Percentiles rank a stretch among this genome's conserved stretches.
Evolutionary conservation across 495 filamentous ascomycete genomes (phyloP).

Genomic region (Xylaria grammica): DNA sequence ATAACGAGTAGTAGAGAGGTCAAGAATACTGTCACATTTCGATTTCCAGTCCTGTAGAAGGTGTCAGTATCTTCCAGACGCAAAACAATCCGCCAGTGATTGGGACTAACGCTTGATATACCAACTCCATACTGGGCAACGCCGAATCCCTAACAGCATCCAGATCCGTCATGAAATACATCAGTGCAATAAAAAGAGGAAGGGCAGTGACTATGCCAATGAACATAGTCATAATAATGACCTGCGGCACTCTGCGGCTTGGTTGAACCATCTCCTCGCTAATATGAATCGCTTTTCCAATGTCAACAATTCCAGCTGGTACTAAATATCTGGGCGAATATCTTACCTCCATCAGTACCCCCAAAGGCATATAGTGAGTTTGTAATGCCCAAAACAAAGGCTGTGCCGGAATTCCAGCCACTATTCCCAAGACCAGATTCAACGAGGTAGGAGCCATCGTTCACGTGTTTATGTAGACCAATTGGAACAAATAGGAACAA

Average conservation of each 20-base stretch:
- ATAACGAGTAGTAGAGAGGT: background rate
- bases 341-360: constrained; percentile 26
- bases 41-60: background rate
- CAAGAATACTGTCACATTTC: background rate
- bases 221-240: constrained; percentile 43
- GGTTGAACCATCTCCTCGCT: constrained; percentile 38
- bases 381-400: constrained; percentile 43
- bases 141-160: constrained; percentile 31
- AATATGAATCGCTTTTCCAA: constrained; percentile 13
- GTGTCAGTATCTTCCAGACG: background rate
- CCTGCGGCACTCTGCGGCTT: constrained; percentile 38
- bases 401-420: constrained; percentile 33
- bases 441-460: background rate
- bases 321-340: constrained; percentile 20
- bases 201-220: constrained; percentile 44
- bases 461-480: background rate
- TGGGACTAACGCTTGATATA: background rate
- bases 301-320: background rate
- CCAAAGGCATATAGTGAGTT: constrained; percentile 40
- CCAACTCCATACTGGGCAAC: background rate
- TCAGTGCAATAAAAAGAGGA: constrained; percentile 39
- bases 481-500: constrained; percentile 4
- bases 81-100: background rate
- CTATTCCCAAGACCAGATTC: background rate
- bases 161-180: constrained; percentile 41